Percentiles rank a stretch among this genome's conserved stretches.
Evolutionary conservation across 148 eudicot genomes (phyloP).

Genomic region (Selenicereus undatus): DNA sequence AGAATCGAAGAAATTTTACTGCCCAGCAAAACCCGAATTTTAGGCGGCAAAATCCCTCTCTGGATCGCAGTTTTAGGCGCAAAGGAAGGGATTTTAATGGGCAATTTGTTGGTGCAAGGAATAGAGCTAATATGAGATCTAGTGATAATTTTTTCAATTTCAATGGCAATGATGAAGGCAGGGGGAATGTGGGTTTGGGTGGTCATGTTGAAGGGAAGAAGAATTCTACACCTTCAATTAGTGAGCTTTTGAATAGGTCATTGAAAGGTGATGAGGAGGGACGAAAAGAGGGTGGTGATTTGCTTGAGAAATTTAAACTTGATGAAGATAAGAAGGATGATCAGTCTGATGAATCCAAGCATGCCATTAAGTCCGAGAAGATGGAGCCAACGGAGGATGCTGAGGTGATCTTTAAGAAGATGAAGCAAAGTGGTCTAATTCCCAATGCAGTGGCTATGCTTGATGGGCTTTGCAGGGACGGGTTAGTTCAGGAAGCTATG

Average conservation of each 20-base stretch:
- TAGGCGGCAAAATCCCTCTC: slow-evolving; percentile 18
- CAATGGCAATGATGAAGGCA: slow-evolving; percentile 14
- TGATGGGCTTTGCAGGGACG: slow-evolving; percentile 85
- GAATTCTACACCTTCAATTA: slow-evolving; percentile 27
- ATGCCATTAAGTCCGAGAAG: slow-evolving; percentile 6
- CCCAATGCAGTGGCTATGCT: slow-evolving; percentile 96
- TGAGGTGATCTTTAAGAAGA: slow-evolving; percentile 76
- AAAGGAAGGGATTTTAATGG: slow-evolving; percentile 26
- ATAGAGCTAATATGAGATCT: slow-evolving; percentile 16
- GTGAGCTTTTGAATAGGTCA: slow-evolving; percentile 27
- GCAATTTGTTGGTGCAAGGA: slow-evolving; percentile 21
- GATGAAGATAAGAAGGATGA: slow-evolving; percentile 23
- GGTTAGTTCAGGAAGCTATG: slow-evolving; percentile 89
- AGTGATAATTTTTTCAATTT: slow-evolving; percentile 21
- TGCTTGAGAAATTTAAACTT: slow-evolving; percentile 72
- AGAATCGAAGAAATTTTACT: slow-evolving; percentile 21
- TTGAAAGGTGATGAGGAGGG: slow-evolving; percentile 17
- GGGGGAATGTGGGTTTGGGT: slow-evolving; percentile 17
- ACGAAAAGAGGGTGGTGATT: slow-evolving; percentile 35
- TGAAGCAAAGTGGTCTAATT: slow-evolving; percentile 83
- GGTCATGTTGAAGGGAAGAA: slow-evolving; percentile 13
- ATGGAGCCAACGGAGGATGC: slow-evolving; percentile 52
- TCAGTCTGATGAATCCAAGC: not conserved
- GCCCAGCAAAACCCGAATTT: slow-evolving; percentile 27
- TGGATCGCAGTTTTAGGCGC: slow-evolving; percentile 13